Conservation (phyloP, 192 early-diverging fungal species). For the Lobosporangium transversale region DNA sequence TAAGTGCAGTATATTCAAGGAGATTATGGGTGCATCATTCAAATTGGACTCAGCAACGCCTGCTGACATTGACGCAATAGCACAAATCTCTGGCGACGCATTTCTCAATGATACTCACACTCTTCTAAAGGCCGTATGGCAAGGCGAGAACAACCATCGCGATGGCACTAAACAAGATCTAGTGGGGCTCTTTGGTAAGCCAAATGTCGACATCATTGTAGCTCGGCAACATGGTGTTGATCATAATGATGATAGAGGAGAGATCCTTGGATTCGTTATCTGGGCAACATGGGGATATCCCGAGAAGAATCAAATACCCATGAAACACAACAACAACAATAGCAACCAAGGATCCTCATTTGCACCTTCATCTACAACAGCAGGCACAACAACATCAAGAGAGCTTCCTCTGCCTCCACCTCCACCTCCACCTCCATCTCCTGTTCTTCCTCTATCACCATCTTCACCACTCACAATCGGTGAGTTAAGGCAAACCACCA, state of each 20-base stretch:
- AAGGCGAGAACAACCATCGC: conserved; percentile 20
- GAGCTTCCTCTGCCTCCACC: conserved; percentile 16
- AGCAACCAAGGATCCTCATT: not conserved
- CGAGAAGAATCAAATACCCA: not conserved
- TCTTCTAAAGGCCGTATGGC: conserved; percentile 20
- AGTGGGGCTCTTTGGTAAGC: not conserved
- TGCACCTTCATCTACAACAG: not conserved
- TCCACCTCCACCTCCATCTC: conserved; percentile 15
- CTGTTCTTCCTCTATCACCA: conserved; percentile 1
- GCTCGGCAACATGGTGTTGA: conserved; percentile 15
- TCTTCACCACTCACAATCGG: conserved; percentile 11
- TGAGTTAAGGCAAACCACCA: conserved; percentile 20
- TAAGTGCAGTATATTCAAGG: not conserved
- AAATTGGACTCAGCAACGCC: conserved; percentile 10
- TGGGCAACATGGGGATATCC: conserved; percentile 14
- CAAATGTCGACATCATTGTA: conserved; percentile 13
- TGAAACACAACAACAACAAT: not conserved
- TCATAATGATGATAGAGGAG: conserved; percentile 7
- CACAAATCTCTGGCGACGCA: conserved; percentile 16
- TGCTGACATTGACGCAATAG: conserved; percentile 18
- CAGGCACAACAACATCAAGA: not conserved
- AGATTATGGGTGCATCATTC: conserved; percentile 1
- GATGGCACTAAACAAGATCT: conserved; percentile 1
- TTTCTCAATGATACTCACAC: conserved; percentile 22
- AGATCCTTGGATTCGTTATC: conserved; percentile 18